phyloP scores from a whole-genome alignment of 495 filamentous ascomycete species.

The Aspergillus biplanus region DNA sequence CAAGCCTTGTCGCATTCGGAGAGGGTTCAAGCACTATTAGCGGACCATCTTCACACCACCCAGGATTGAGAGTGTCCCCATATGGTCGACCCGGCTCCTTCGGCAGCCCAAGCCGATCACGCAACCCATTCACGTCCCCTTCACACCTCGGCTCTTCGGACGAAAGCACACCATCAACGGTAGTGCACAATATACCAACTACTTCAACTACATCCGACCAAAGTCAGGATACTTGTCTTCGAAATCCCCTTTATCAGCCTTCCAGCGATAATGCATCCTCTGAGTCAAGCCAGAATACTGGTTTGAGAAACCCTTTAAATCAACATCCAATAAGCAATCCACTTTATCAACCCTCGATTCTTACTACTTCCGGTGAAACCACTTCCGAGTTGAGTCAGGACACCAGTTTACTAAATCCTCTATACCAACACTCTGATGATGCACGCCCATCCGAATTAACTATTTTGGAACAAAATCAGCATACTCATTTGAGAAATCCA shows the following conservation, averaged over 20 bases:
- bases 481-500: not conserved
- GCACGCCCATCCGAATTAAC: conserved; percentile 29
- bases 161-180: not conserved
- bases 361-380: conserved; percentile 37
- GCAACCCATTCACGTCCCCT: conserved; percentile 33
- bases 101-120: conserved; percentile 37
- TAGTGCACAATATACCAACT: not conserved
- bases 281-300: not conserved
- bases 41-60: conserved; percentile 63
- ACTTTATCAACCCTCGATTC: not conserved
- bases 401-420: conserved; percentile 56
- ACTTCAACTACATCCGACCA: not conserved
- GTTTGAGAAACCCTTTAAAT: not conserved
- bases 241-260: not conserved
- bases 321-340: not conserved
- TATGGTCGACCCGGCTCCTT: conserved; percentile 40
- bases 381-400: conserved; percentile 48
- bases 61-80: conserved; percentile 38
- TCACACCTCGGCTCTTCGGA: conserved; percentile 24
- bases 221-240: not conserved
- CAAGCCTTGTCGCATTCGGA: conserved; percentile 81
- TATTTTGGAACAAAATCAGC: not conserved
- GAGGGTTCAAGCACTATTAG: conserved; percentile 82
- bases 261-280: not conserved
- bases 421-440: conserved; percentile 57